Evolutionary conservation across 129 eudicot genomes (phyloP).

Genomic region (Lactuca sativa): DNA sequence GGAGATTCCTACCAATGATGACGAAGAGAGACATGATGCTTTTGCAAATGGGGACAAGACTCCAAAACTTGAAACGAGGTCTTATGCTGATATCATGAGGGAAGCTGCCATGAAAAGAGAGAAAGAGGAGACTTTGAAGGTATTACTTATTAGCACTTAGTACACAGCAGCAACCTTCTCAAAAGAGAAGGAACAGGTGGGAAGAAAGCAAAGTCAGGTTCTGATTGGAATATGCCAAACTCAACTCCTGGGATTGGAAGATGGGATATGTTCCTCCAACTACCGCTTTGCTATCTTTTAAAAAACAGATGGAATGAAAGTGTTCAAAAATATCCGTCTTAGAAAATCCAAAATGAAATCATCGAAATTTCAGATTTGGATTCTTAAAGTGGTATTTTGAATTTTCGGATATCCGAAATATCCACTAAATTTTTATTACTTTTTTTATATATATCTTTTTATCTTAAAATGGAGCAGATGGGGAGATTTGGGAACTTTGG

Average conservation of each 20-base stretch:
- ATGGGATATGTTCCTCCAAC: conserved; percentile 97
- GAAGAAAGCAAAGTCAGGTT: conserved; percentile 76
- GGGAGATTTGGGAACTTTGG: too few species aligned
- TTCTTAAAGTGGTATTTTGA: too few species aligned
- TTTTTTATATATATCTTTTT: too few species aligned
- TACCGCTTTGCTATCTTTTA: conserved; percentile 63
- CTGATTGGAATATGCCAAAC: conserved; percentile 96
- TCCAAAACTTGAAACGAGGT: conserved; percentile 75
- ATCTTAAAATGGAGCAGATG: too few species aligned
- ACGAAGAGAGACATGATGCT: conserved; percentile 90
- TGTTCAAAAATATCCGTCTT: too few species aligned
- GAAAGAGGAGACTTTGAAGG: conserved; percentile 72
- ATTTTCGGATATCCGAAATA: too few species aligned
- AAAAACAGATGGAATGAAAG: conserved; percentile 95
- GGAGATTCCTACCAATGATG: conserved; percentile 79
- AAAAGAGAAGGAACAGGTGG: conserved; percentile 95
- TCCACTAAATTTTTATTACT: too few species aligned
- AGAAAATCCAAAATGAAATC: too few species aligned
- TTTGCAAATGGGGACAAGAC: conserved; percentile 89
- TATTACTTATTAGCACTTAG: neutral
- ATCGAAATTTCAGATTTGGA: too few species aligned
- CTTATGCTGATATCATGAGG: conserved; percentile 92
- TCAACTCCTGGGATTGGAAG: conserved; percentile 96
- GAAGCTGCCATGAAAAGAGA: conserved; percentile 82
- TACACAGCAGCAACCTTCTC: conserved; percentile 33